A percentile compares a stretch with the other conserved stretches of the same genome.
phyloP scores from a whole-genome alignment of 2,329 filamentous ascomycete species.

The Cyphellophora europaea region DNA sequence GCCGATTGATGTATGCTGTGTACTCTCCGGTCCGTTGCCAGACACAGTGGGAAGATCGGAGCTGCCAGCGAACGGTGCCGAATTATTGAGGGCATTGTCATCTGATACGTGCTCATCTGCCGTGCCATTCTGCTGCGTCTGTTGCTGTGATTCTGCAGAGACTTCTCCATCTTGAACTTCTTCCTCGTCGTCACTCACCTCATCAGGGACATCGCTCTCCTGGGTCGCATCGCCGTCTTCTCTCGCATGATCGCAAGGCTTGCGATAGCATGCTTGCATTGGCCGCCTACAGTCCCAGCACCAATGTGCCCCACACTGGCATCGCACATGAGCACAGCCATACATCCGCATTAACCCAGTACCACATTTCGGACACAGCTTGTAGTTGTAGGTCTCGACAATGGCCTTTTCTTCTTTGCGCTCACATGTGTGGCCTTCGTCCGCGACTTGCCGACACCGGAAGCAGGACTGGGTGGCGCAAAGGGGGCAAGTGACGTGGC shows the following conservation, averaged over 20 bases:
- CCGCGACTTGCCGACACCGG: conserved; percentile 33
- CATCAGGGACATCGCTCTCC: conserved; percentile 13
- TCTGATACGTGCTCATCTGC: neutral
- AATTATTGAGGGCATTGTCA: conserved; percentile 2
- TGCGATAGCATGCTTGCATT: conserved; percentile 22
- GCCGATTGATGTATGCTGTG: too few relatives aligned
- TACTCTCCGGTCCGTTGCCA: too few relatives aligned
- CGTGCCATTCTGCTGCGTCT: neutral
- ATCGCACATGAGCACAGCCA: conserved; percentile 40
- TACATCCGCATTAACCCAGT: conserved; percentile 39
- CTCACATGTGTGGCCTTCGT: conserved; percentile 22
- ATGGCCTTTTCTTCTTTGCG: conserved; percentile 27
- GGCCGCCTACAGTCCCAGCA: conserved; percentile 36
- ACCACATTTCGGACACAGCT: conserved; percentile 40
- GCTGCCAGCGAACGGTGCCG: neutral
- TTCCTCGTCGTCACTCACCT: conserved; percentile 6
- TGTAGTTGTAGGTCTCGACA: conserved; percentile 37
- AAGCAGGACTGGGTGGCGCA: conserved; percentile 35
- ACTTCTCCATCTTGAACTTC: too few relatives aligned
- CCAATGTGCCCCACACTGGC: conserved; percentile 40
- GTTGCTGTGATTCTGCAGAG: too few relatives aligned
- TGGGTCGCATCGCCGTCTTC: conserved; percentile 13
- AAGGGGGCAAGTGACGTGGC: conserved; percentile 31
- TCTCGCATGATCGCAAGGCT: conserved; percentile 9
- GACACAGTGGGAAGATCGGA: neutral